These are phyloP conservation scores for Zygnema circumcarinatum DNA, from an alignment of 139 green algal genomes.

Conservation along the genomic window DNA sequence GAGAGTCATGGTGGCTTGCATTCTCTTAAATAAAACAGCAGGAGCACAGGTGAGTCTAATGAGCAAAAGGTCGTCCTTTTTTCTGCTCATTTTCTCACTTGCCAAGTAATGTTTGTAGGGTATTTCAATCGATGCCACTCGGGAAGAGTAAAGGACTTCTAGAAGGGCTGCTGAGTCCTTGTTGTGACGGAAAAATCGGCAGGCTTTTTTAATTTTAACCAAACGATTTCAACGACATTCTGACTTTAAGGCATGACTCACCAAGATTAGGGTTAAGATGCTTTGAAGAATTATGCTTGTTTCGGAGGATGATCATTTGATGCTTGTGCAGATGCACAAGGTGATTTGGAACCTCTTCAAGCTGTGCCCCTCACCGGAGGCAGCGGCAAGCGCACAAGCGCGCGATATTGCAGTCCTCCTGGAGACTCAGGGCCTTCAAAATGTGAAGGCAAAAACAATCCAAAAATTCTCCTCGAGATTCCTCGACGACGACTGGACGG, in stretches of 20 bases:
- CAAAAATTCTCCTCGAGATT: constrained; percentile 83
- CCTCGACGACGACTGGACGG: constrained; percentile 78
- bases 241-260: too few species aligned
- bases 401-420: constrained; percentile 72
- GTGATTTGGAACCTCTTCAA: constrained; percentile 85
- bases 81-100: too few species aligned
- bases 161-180: too few species aligned
- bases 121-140: too few species aligned
- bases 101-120: too few species aligned
- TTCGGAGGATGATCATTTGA: too few species aligned
- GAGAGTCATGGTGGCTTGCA: constrained; percentile 87
- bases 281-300: too few species aligned
- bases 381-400: constrained; percentile 60
- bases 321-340: constrained; percentile 74
- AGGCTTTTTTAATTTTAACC: too few species aligned
- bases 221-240: too few species aligned
- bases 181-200: too few species aligned
- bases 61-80: background rate
- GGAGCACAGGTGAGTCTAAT: constrained; percentile 69
- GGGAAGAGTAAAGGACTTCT: too few species aligned
- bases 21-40: constrained; percentile 91
- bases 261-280: too few species aligned
- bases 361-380: constrained; percentile 73
- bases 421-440: constrained; percentile 80
- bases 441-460: constrained; percentile 77